These are phyloP conservation scores for Chaetothyriales sp. DNA, from an alignment of 2,329 filamentous ascomycete species.

Conservation along the genomic window DNA sequence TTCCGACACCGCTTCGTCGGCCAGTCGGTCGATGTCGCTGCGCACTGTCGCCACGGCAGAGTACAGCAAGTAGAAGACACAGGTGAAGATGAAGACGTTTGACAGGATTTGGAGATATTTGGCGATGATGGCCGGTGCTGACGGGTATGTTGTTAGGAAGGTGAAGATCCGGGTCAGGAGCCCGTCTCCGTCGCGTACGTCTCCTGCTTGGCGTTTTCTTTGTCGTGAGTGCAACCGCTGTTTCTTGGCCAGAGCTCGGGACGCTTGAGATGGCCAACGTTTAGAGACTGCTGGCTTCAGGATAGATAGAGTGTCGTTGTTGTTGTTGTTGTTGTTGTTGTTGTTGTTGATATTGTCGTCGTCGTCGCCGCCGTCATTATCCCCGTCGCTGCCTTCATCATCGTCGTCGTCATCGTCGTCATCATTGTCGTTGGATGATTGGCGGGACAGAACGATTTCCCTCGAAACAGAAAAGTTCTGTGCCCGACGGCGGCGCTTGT, in stretches of 20 bases:
- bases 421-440: not conserved
- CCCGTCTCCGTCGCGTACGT: constrained; percentile 15
- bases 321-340: constrained; percentile 29
- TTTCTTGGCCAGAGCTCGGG: constrained; percentile 19
- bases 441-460: not conserved
- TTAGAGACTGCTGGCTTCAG: not conserved
- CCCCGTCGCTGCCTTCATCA: constrained; percentile 23
- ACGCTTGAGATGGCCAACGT: not conserved
- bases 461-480: constrained; percentile 22
- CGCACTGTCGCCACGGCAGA: constrained; percentile 56
- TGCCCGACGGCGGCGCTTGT: constrained; percentile 38
- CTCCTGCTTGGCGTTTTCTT: constrained; percentile 17
- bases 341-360: no score
- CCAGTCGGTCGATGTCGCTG: constrained; percentile 60
- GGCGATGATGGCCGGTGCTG: constrained; percentile 51
- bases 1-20: constrained; percentile 52
- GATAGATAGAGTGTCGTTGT: constrained; percentile 17
- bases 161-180: constrained; percentile 37
- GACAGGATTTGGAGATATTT: constrained; percentile 51
- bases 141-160: constrained; percentile 51
- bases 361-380: constrained; percentile 31
- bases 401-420: constrained; percentile 17
- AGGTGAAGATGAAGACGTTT: constrained; percentile 35
- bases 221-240: constrained; percentile 6
- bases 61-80: constrained; percentile 52